Conservation (phyloP, 2,329 filamentous ascomycete species). For the Acrodontium crateriforme region DNA sequence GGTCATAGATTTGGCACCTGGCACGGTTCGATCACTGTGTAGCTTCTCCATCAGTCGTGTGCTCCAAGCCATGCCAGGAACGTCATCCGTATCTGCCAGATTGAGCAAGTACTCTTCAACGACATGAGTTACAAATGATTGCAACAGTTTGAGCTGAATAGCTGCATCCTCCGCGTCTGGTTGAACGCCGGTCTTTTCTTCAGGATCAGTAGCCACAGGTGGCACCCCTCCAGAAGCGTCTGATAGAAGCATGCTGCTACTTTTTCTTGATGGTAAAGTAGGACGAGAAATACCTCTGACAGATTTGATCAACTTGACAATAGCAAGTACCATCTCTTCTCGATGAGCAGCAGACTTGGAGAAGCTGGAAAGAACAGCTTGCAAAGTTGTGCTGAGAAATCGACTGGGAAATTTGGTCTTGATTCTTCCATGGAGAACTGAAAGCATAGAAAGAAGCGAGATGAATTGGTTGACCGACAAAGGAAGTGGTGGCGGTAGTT, state of each 20-base stretch:
- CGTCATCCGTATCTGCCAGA: conserved; percentile 29
- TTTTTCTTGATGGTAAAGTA: conserved; percentile 44
- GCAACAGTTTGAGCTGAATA: conserved; percentile 51
- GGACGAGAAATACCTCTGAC: conserved; percentile 55
- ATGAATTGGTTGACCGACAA: conserved; percentile 46
- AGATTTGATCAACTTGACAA: conserved; percentile 57
- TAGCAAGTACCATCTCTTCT: conserved; percentile 53
- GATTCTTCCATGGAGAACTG: conserved; percentile 59
- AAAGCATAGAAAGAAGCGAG: conserved; percentile 55
- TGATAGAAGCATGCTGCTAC: conserved; percentile 26
- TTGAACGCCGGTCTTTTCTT: conserved; percentile 32
- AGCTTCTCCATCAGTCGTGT: conserved; percentile 53
- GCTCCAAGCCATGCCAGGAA: conserved; percentile 37
- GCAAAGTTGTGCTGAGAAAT: conserved; percentile 64
- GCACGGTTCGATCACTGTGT: conserved; percentile 49
- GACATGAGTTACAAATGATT: conserved; percentile 65
- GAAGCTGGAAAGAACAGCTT: conserved; percentile 57
- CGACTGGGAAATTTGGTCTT: conserved; percentile 65
- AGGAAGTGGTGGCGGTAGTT: conserved; percentile 22
- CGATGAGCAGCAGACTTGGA: conserved; percentile 38
- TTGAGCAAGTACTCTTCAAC: conserved; percentile 59
- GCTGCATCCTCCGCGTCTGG: conserved; percentile 40
- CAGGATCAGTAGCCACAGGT: conserved; percentile 39
- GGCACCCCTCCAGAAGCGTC: conserved; percentile 7
- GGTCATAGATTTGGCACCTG: conserved; percentile 46